Evolutionary conservation across 306 rosid genomes (phyloP), one percentile per base, ranked within the genome.

Genomic region (Rubus parviflorus): DNA sequence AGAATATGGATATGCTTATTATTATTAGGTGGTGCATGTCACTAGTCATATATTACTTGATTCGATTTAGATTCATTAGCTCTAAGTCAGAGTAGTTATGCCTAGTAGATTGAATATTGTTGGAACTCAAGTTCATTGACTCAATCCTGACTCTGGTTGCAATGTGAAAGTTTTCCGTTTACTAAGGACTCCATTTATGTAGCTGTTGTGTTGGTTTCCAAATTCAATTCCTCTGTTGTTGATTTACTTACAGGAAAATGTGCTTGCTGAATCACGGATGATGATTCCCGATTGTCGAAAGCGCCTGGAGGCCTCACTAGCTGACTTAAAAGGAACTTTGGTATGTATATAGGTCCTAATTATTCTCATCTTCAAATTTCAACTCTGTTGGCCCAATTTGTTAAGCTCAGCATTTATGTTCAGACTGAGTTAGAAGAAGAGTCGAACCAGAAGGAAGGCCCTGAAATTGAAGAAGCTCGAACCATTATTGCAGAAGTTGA

Each of bases 201-300:
- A 6, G 4, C 14, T 1, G 48, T 41, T 30, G 52, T 41, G 23
- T 64, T 53, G 63, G 16, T 56, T 12, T 72, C 68, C 40, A 46
- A 57, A 74, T 38, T 70, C 22, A 30, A 56, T 45, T 71, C 66
- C 25, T 57, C 40, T 53, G 37, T 62, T 82, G 37, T 17, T 78
- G 25, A 54, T 82, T 51, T 75, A 41, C 42, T 74, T 77, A 75
- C 90, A 94, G 98, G 98, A 94, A 87, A 92, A 90, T 86, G 98
- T 94, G 79, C 77, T 94, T 80, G 98, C 90, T 38, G 98, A 94
- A 87, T 94, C 97, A 70, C 87, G 97, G 88, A 94, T 91, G 98
- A 94, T 92, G 98, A 84, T 94, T 77, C 98, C 98, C 0, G 98
- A 94, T 64, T 94, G 94, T 67, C 87, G 73, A 81, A 94, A 89